Evolutionary conservation across 2,329 filamentous ascomycete genomes (phyloP), one percentile per base, ranked within the genome.

Genomic region (Metarhizium robertsii): DNA sequence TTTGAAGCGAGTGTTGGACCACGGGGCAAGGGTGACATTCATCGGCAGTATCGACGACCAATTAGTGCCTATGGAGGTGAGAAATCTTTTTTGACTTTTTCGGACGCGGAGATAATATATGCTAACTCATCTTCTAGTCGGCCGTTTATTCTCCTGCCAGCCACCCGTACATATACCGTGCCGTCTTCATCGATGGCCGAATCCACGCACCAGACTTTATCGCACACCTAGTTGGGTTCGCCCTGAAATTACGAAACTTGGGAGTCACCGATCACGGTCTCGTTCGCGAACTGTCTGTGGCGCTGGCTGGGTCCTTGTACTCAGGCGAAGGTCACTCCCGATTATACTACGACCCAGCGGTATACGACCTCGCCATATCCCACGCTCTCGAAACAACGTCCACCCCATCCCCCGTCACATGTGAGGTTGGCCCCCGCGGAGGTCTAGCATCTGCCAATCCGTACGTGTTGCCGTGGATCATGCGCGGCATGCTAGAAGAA

Each of bases 21-120:
- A 90, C 63, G 91, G 92, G 13, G 89, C 89, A 14, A 83, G 90
- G 45, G 83, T 97, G 51, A 88, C 91, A 0, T 96, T 92, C 67
- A 80, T 95, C 57, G 92, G 92, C 54, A 96, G 92, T 69, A 95
- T 99, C 53, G 94, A 99, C 68, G 94, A 99, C 69, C 94, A 99
- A 70, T 78, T 99, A 2, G 92, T 99, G 14, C 92, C 92, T 4
- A 77, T 99, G 66, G 92, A 96, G 77, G 87, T 88, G 70, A 66
- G 74, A 11, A 18, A 7, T 14, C n/a, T 6, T 11, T n/a, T 8
- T 45, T 47, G 2, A 32, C 40, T n/a, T 2, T 38, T 10, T 14
- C 25, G 47, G 38, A 36, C 32, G 6, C 25, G 4, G 3, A 34
- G 32, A 46, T 43, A 4, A 36, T 5, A 1, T 25, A 13, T 25